A percentile compares a stretch with the other conserved stretches of the same genome.
These are phyloP conservation scores for Sodiomyces alkalinus DNA, from an alignment of 2,329 filamentous ascomycete species.

Conservation along the genomic window DNA sequence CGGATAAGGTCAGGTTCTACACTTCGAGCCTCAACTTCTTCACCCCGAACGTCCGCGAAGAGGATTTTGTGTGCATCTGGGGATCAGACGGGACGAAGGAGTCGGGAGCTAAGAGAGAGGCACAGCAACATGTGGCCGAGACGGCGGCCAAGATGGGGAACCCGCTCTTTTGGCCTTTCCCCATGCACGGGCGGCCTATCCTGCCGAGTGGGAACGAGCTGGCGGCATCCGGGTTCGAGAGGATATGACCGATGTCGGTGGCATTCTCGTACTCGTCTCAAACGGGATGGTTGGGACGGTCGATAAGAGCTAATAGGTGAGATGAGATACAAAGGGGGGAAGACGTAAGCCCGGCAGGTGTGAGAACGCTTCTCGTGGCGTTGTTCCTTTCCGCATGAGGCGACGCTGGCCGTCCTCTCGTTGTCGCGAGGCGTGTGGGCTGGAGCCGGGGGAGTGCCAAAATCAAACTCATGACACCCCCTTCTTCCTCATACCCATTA, in stretches of 20 bases:
- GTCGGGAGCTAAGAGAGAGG: not conserved
- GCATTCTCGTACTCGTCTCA: too few species aligned
- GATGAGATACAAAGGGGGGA: too few species aligned
- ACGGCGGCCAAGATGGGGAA: constrained; percentile 28
- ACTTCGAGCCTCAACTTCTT: constrained; percentile 43
- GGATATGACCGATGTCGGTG: constrained; percentile 19
- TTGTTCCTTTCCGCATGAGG: too few species aligned
- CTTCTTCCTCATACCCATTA: too few species aligned
- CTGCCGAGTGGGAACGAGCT: constrained; percentile 30
- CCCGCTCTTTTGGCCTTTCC: constrained; percentile 45
- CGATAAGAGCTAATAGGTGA: too few species aligned
- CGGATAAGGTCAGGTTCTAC: constrained; percentile 27
- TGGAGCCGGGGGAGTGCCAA: too few species aligned
- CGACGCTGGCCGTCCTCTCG: too few species aligned
- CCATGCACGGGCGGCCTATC: constrained; percentile 42
- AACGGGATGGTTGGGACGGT: too few species aligned
- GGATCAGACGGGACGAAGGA: constrained; percentile 10
- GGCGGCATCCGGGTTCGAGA: constrained; percentile 35
- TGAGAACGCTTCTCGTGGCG: too few species aligned
- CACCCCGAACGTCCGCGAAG: constrained; percentile 29
- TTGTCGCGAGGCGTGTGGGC: too few species aligned
- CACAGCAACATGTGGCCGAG: constrained; percentile 9
- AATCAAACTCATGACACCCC: too few species aligned
- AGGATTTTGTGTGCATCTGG: constrained; percentile 34
- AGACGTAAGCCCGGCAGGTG: too few species aligned